Evolutionary conservation across 176 grass and related monocot genomes (phyloP).

Genomic region (Oryza rufipogon): DNA sequence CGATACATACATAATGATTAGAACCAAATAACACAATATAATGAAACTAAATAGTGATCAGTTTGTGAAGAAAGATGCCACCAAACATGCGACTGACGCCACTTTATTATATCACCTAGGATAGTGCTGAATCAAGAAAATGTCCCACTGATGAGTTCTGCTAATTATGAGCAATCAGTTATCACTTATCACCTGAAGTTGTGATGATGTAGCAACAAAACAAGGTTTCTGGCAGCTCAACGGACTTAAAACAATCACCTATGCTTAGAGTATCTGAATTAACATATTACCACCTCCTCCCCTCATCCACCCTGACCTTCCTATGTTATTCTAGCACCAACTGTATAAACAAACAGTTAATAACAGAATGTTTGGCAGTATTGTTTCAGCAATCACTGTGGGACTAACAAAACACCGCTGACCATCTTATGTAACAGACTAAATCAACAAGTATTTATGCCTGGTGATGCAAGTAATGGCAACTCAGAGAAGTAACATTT

Average conservation of each 20-base stretch:
- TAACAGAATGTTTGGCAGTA: neutral
- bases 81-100: neutral
- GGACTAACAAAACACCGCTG: neutral
- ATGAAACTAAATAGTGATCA: neutral
- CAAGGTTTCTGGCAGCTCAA: neutral
- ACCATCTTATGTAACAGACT: neutral
- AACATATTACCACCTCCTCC: neutral
- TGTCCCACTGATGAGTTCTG: neutral
- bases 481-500: neutral
- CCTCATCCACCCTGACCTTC: neutral
- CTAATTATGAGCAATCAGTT: neutral
- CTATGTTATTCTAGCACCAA: constrained; percentile 7
- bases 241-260: neutral
- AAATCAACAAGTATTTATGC: neutral
- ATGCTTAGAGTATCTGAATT: neutral
- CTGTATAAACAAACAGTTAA: neutral
- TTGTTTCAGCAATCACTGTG: neutral
- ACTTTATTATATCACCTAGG: constrained; percentile 13
- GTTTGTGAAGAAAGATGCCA: neutral
- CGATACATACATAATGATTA: constrained; percentile 21
- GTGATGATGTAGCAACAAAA: neutral
- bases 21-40: neutral
- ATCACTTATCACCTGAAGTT: neutral
- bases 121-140: constrained; percentile 21
- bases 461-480: constrained; percentile 25